Conservation (phyloP, 345 rosid species). For the Dimocarpus longan region DNA sequence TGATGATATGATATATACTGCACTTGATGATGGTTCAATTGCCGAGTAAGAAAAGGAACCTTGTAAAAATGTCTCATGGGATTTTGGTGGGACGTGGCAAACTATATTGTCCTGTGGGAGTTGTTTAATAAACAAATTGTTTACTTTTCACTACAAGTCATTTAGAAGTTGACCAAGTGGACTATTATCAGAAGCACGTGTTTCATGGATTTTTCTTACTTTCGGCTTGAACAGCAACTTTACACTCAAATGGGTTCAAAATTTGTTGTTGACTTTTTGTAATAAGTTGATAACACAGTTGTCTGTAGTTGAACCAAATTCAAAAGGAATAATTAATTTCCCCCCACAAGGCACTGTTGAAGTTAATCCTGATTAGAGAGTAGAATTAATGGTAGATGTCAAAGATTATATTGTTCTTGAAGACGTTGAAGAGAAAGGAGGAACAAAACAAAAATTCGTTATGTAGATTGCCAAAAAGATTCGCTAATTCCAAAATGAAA, state of each 20-base stretch:
- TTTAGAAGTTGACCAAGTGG: not conserved
- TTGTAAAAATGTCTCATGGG: not conserved
- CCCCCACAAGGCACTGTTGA: not conserved
- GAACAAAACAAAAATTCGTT: not conserved
- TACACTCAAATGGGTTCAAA: not conserved
- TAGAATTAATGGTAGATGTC: not conserved
- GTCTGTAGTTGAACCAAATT: not conserved
- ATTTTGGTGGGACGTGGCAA: not conserved
- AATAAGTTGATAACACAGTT: not conserved
- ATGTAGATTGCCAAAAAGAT: not conserved
- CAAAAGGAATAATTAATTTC: too few relatives aligned
- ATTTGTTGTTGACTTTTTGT: not conserved
- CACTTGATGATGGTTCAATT: not conserved
- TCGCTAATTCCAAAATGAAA: not conserved
- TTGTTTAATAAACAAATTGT: not conserved
- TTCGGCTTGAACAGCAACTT: not conserved
- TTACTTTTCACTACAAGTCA: too few relatives aligned
- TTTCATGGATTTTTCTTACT: not conserved
- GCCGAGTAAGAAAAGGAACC: not conserved
- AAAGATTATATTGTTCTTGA: not conserved
- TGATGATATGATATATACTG: not conserved
- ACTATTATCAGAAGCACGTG: not conserved
- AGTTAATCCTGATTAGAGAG: not conserved
- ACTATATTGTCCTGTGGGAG: too few relatives aligned
- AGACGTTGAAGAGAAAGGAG: slow-evolving; percentile 1